A percentile compares a stretch with the other conserved stretches of the same genome.
These are phyloP conservation scores for Moricandia arvensis DNA, from an alignment of 345 rosid species.

Conservation along the genomic window DNA sequence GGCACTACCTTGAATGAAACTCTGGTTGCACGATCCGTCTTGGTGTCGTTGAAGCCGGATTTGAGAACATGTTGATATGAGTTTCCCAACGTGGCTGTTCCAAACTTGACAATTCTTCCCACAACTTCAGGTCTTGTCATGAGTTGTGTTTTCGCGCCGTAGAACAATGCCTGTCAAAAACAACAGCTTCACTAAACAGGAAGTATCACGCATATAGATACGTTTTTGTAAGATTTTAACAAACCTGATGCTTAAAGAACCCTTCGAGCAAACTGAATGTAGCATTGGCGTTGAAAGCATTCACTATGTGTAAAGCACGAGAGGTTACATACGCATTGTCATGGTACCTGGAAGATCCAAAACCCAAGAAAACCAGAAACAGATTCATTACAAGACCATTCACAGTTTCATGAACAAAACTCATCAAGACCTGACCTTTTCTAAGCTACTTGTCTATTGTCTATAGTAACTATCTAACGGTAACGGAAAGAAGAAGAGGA, in stretches of 20 bases:
- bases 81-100: constrained; percentile 48
- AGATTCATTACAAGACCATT: background rate
- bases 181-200: background rate
- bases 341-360: constrained; percentile 32
- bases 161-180: constrained; percentile 54
- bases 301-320: constrained; percentile 39
- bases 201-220: background rate
- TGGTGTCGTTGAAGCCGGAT: constrained; percentile 55
- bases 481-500: background rate
- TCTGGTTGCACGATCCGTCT: constrained; percentile 63
- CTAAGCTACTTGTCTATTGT: background rate
- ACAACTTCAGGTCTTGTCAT: constrained; percentile 51
- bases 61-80: constrained; percentile 45
- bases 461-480: background rate
- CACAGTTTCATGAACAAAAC: too few species aligned
- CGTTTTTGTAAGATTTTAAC: background rate
- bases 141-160: constrained; percentile 51
- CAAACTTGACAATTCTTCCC: constrained; percentile 51
- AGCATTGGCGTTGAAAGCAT: constrained; percentile 14
- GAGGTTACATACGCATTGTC: constrained; percentile 38
- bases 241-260: constrained; percentile 40
- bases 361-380: background rate
- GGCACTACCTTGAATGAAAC: constrained; percentile 71
- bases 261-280: constrained; percentile 31
- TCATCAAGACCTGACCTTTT: background rate